phyloP scores from a whole-genome alignment of 805 yeast species.

The Hanseniaspora pseudoguilliermondii region DNA sequence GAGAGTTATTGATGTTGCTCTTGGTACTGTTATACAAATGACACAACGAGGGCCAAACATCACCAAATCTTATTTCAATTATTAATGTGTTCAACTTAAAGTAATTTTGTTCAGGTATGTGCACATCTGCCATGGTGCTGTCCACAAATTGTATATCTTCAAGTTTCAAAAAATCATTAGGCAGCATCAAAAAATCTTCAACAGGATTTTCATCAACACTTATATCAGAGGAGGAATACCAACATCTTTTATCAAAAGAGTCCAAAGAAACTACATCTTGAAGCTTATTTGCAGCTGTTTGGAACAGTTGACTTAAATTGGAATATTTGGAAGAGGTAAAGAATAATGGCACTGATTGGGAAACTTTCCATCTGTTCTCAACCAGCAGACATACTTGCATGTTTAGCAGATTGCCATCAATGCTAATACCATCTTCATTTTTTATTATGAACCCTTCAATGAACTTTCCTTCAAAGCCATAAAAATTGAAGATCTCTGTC shows the following conservation, averaged over 20 bases:
- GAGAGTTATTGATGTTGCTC: not conserved
- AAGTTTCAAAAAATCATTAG: constrained; percentile 4
- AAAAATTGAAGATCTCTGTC: not conserved
- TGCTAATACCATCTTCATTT: not conserved
- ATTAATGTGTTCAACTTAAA: not conserved
- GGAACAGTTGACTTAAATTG: not conserved
- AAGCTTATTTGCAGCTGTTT: constrained; percentile 4
- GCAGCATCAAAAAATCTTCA: not conserved
- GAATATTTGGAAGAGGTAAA: not conserved
- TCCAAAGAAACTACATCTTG: not conserved
- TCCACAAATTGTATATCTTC: constrained; percentile 3
- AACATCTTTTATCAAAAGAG: constrained; percentile 5
- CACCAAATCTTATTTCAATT: constrained; percentile 7
- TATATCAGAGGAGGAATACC: constrained; percentile 2
- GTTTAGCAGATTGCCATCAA: not conserved
- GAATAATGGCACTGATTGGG: not conserved
- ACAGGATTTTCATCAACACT: not conserved
- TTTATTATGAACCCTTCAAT: constrained; percentile 1
- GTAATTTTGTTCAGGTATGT: not conserved
- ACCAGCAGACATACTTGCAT: constrained; percentile 3
- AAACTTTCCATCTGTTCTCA: constrained; percentile 3
- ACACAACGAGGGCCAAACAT: constrained; percentile 9
- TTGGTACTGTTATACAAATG: constrained; percentile 8
- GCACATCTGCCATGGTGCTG: not conserved
- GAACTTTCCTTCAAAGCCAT: constrained; percentile 8